phyloP scores from a whole-genome alignment of 139 green algal genomes.

The Nannochloris sp. region DNA sequence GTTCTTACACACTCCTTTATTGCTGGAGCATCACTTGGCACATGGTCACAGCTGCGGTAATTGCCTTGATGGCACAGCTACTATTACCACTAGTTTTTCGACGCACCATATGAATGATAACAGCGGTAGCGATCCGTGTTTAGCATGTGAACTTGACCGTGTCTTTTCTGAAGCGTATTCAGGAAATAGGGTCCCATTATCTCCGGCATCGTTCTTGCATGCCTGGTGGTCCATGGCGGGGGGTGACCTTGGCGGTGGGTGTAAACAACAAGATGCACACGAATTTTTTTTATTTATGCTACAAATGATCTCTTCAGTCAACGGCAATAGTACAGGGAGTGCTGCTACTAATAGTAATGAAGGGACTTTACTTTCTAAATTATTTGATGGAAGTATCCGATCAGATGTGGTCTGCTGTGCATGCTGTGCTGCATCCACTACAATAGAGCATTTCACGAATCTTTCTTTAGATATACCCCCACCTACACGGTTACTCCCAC shows the following conservation, averaged over 20 bases:
- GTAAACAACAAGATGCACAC: conserved; percentile 76
- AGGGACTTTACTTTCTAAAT: too few species aligned
- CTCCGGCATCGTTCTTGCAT: conserved; percentile 57
- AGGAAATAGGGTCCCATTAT: conserved; percentile 40
- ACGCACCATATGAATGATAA: too few species aligned
- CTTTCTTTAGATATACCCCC: conserved; percentile 68
- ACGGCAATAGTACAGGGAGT: neutral
- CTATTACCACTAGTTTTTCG: too few species aligned
- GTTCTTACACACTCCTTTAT: conserved; percentile 68
- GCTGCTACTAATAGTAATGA: too few species aligned
- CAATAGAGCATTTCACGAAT: conserved; percentile 75
- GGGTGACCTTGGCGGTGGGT: conserved; percentile 5
- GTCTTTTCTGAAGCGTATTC: conserved; percentile 56
- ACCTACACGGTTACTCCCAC: neutral
- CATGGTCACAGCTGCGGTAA: conserved; percentile 42
- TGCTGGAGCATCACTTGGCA: conserved; percentile 66
- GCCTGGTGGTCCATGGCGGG: conserved; percentile 70
- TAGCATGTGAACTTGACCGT: conserved; percentile 41
- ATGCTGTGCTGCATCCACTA: conserved; percentile 73
- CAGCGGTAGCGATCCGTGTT: too few species aligned
- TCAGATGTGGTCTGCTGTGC: conserved; percentile 72
- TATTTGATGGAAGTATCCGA: conserved; percentile 74
- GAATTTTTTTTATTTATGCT: conserved; percentile 87
- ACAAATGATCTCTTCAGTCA: conserved; percentile 10
- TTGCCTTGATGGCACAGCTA: conserved; percentile 22